Evolutionary conservation across 805 yeast genomes (phyloP), one percentile per base, ranked within the genome.

Genomic region (Sugiyamaella lignohabitans): DNA sequence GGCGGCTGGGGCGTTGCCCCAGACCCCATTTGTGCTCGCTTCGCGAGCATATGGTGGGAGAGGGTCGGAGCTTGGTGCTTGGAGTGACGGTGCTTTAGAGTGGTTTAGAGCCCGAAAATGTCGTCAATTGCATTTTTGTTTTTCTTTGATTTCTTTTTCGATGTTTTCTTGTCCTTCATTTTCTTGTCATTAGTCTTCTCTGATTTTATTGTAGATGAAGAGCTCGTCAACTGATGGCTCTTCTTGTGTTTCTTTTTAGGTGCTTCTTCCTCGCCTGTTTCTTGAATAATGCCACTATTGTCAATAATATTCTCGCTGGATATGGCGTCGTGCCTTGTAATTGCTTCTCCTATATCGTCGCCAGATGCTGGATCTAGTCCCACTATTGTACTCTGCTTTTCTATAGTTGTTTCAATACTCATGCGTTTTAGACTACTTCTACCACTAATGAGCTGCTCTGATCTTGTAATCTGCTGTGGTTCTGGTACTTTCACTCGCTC

Each of bases 41-140:
- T n/a, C n/a, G n/a, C n/a, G n/a, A n/a, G n/a, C n/a, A n/a, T n/a
- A n/a, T 11, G n/a, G 16, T n/a, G n/a, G n/a, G n/a, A n/a, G n/a
- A n/a, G n/a, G n/a, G n/a, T n/a, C 10, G 11, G n/a, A n/a, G n/a
- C n/a, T n/a, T n/a, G n/a, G n/a, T n/a, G n/a, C n/a, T n/a, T n/a
- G n/a, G n/a, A n/a, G n/a, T n/a, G n/a, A n/a, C n/a, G n/a, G n/a
- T n/a, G n/a, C 5, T 35, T 5, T 21, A 38, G 14, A 5, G 6
- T 23, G 32, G 11, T n/a, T 38, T 38, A 38, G 14, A 38, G 29
- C 11, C 41, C 41, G 64, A 85, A 85, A 14, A 86, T 85, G 56
- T 79, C 85, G 62, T 84, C 93, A 46, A 86, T 86, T 8, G 80
- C 82, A 40, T 73, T 72, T 50, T 67, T 74, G 44, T 65, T 62